Base-by-base conservation (phyloP, 345 rosid genomes). In the Sapria himalayana region DNA sequence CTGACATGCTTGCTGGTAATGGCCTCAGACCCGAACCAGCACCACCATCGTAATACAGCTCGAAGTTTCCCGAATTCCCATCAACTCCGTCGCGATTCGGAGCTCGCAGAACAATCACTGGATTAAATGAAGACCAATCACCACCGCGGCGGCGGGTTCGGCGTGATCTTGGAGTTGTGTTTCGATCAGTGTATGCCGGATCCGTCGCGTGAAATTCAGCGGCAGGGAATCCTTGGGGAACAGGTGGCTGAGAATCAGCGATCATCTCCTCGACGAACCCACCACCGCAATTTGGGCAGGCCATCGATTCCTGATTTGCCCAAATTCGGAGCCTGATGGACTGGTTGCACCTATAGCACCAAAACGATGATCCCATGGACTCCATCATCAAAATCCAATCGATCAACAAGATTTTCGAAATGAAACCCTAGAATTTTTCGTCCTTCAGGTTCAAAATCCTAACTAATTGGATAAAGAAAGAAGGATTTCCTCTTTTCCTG, bases 51-150 rank as follows among this genome's bases (percentile, higher is more conserved):
- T 77, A 73, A 37, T 62, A 73, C 17, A 77, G 61, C 61, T 71
- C 89, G 33, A 55, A 77, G 39, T 55, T 68, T 8, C 64, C 54
- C 24, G 58, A 45, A 16, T 58, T 64, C 9, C 41, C 32, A 2
- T 39, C 55, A 12, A 17, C 23, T 9, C 46, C 65, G 3, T 58
- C 64, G 61, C 29, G 20, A 34, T 40, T 43, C 5, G 62, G 39
- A 5, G 68, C 74, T 7, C 74, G 75, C 15, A 73, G 71, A 7
- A 77, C 75, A 19, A 77, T 62, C 4, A 73, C 73, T 1, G 73
- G 86, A 13, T 76, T 76, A 43, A 76, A 72, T 7, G 70, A 71
- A 22, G 85, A 76, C 1, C 85, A 71, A 54, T 69, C 76, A 16
- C 72, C 71, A 1, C 58, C 69, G 29, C 43, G 52, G 22, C 84